These are phyloP conservation scores for Phytophthora tentaculata DNA, from an alignment of 352 stramenopile genomes.

Conservation along the genomic window DNA sequence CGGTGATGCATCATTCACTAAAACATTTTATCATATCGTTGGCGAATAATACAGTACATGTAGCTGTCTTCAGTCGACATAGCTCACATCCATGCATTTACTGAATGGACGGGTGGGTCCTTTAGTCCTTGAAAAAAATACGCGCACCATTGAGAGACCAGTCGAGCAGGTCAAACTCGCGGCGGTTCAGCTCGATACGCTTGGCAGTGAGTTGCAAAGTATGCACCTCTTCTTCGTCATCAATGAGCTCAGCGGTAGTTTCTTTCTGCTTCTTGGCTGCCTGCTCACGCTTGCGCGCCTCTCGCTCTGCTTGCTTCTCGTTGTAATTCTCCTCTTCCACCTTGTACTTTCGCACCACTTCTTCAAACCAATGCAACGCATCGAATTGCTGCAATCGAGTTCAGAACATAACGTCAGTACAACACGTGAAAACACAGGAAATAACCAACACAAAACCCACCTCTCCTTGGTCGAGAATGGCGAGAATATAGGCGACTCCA, in stretches of 20 bases:
- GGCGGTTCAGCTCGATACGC: slow-evolving; percentile 85
- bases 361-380: slow-evolving; percentile 92
- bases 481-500: slow-evolving; percentile 93
- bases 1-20: no score
- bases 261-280: slow-evolving; percentile 82
- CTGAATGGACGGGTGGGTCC: background rate
- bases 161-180: slow-evolving; percentile 91
- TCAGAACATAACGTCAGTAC: background rate
- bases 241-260: slow-evolving; percentile 84
- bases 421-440: slow-evolving; percentile 5
- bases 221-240: slow-evolving; percentile 89
- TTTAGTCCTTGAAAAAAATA: slow-evolving; percentile 93
- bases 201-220: slow-evolving; percentile 89
- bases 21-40: no score
- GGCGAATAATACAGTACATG: no score
- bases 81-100: slow-evolving; percentile 1
- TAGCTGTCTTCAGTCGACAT: slow-evolving; percentile 29
- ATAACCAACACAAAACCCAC: slow-evolving; percentile 29
- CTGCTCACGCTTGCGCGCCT: slow-evolving; percentile 79
- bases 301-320: slow-evolving; percentile 83
- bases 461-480: slow-evolving; percentile 90
- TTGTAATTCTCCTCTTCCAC: slow-evolving; percentile 83
- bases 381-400: slow-evolving; percentile 76
- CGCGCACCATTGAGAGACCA: slow-evolving; percentile 91
- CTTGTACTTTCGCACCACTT: slow-evolving; percentile 88